Conservation (phyloP, 2,329 filamentous ascomycete species). For the Penicillium capsulatum region DNA sequence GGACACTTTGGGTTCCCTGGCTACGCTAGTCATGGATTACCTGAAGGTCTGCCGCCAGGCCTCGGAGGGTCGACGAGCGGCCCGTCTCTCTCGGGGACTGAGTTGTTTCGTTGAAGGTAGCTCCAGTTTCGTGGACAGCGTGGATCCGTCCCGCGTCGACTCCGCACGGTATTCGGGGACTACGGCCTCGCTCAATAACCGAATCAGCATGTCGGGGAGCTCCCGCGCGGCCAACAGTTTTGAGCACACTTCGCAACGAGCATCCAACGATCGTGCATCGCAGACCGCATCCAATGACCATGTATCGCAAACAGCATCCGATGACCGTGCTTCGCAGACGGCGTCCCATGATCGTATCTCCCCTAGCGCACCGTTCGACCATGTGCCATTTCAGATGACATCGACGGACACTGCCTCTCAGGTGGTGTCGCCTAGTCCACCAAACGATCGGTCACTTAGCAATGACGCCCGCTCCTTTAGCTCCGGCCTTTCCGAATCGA, state of each 20-base stretch:
- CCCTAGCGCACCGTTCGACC: too few relatives aligned
- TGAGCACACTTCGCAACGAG: slow-evolving; percentile 11
- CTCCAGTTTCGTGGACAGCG: slow-evolving; percentile 37
- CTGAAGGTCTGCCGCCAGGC: slow-evolving; percentile 52
- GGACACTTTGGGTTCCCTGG: slow-evolving; percentile 55
- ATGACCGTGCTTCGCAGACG: too few relatives aligned
- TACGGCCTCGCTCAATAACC: slow-evolving; percentile 20
- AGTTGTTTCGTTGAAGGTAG: slow-evolving; percentile 48
- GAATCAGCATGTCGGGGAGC: slow-evolving; percentile 21
- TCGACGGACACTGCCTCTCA: slow-evolving; percentile 11
- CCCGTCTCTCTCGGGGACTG: not conserved
- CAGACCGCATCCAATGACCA: not conserved
- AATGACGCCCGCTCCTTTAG: slow-evolving; percentile 25
- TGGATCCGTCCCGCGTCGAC: slow-evolving; percentile 21
- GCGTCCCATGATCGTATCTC: too few relatives aligned
- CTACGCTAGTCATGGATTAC: slow-evolving; percentile 56
- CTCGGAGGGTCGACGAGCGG: not conserved
- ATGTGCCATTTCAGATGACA: not conserved
- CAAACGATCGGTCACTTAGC: slow-evolving; percentile 26
- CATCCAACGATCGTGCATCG: not conserved
- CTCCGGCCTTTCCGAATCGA: slow-evolving; percentile 26
- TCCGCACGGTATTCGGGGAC: slow-evolving; percentile 16
- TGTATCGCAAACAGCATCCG: too few relatives aligned
- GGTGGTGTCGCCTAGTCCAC: slow-evolving; percentile 12
- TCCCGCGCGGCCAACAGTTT: slow-evolving; percentile 21